Percentiles rank a stretch among this genome's conserved stretches.
Evolutionary conservation across 73 alveolate species (phyloP).

Genomic region (Paramecium sonneborni): DNA sequence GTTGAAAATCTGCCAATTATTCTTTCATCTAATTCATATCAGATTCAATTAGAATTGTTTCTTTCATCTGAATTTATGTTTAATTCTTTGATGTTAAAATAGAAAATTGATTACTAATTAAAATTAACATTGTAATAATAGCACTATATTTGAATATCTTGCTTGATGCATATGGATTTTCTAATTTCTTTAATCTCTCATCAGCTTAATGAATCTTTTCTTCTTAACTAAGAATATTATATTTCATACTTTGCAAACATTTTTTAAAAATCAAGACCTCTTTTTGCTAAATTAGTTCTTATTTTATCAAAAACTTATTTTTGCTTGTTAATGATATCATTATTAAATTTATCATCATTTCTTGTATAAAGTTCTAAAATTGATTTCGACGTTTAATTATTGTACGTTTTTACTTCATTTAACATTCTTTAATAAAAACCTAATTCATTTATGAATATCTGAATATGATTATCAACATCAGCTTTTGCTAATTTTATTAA

Average conservation of each 20-base stretch:
- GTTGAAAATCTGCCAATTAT: not conserved
- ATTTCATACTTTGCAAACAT: not conserved
- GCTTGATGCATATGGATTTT: not conserved
- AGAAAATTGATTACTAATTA: not conserved
- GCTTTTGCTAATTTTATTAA: not conserved
- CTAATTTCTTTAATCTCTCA: not conserved
- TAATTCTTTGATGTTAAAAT: not conserved
- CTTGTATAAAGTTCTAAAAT: not conserved
- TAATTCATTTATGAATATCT: not conserved
- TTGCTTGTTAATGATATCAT: not conserved
- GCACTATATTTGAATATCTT: not conserved
- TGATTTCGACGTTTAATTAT: not conserved
- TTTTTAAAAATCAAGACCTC: not conserved
- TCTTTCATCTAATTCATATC: not conserved
- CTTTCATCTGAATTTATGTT: not conserved
- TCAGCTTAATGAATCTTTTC: not conserved
- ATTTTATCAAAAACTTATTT: not conserved
- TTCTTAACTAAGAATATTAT: not conserved
- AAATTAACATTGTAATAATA: not conserved
- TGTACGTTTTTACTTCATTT: not conserved
- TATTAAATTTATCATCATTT: not conserved
- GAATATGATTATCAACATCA: not conserved
- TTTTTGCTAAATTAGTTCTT: not conserved
- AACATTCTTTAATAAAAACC: not conserved
- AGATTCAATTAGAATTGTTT: not conserved